Percentiles rank a stretch among this genome's conserved stretches.
These are phyloP conservation scores for Russula sp. DNA, from an alignment of 768 basidiomycete genomes.

Conservation along the genomic window DNA sequence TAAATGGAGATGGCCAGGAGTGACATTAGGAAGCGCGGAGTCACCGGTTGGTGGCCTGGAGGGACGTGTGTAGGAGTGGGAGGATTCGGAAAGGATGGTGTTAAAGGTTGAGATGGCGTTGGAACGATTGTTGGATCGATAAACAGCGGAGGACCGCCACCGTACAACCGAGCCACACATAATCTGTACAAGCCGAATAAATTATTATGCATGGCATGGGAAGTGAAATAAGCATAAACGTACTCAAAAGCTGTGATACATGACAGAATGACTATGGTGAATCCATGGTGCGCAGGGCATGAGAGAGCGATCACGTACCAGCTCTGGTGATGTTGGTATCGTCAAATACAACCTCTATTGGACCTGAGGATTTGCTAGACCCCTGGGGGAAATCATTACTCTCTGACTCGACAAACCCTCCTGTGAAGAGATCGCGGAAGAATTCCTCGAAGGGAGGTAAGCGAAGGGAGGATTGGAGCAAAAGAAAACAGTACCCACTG, in stretches of 20 bases:
- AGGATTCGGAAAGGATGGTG: slow-evolving; percentile 52
- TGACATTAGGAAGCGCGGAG: slow-evolving; percentile 79
- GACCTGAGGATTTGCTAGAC: slow-evolving; percentile 40
- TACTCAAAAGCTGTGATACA: slow-evolving; percentile 67
- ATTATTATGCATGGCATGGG: background rate
- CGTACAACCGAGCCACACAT: slow-evolving; percentile 84
- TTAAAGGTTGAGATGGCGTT: slow-evolving; percentile 65
- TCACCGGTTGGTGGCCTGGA: slow-evolving; percentile 63
- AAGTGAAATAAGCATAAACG: background rate
- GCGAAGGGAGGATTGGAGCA: background rate
- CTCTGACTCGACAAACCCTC: slow-evolving; percentile 66
- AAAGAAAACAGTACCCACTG: slow-evolving; percentile 43
- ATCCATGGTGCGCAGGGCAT: slow-evolving; percentile 19
- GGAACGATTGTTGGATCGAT: slow-evolving; percentile 65
- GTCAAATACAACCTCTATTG: slow-evolving; percentile 71
- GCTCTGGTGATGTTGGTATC: slow-evolving; percentile 87
- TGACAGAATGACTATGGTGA: slow-evolving; percentile 26
- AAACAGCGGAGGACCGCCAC: slow-evolving; percentile 74
- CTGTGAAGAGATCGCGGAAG: slow-evolving; percentile 83
- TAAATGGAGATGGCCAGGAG: slow-evolving; percentile 85
- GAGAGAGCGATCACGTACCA: slow-evolving; percentile 48
- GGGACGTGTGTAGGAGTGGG: slow-evolving; percentile 39
- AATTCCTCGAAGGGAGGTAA: slow-evolving; percentile 56
- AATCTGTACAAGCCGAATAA: slow-evolving; percentile 47
- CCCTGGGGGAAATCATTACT: slow-evolving; percentile 11